A percentile compares a stretch with the other conserved stretches of the same genome.
Evolutionary conservation across 116 monocot genomes (phyloP).

Genomic region (Zostera marina): DNA sequence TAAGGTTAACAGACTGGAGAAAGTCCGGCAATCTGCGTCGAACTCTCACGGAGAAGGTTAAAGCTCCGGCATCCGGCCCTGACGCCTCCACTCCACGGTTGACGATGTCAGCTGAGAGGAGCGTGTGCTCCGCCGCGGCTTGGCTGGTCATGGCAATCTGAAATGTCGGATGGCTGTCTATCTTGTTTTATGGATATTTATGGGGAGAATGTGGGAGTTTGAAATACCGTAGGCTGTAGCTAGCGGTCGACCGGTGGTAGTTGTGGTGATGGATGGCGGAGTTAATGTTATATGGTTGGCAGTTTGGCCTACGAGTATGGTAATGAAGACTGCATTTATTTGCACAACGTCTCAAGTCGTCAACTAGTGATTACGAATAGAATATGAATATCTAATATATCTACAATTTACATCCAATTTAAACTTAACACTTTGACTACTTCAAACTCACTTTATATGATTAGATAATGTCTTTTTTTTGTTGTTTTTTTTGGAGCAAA

Average conservation of each 20-base stretch:
- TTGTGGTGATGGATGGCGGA: neutral
- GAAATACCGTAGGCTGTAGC: too few species aligned
- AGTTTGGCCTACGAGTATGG: neutral
- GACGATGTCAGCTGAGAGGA: slow-evolving; percentile 14
- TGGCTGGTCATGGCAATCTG: slow-evolving; percentile 1
- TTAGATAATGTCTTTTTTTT: too few species aligned
- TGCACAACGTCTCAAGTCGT: neutral
- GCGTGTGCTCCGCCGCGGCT: slow-evolving; percentile 6
- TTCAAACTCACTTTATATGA: too few species aligned
- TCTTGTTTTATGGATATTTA: neutral
- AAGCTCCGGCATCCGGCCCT: slow-evolving; percentile 12
- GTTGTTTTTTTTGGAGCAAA: too few species aligned
- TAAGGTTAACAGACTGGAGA: slow-evolving; percentile 89
- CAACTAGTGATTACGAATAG: neutral
- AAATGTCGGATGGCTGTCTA: too few species aligned
- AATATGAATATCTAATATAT: too few species aligned
- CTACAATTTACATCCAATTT: too few species aligned
- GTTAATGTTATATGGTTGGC: slow-evolving; percentile 8
- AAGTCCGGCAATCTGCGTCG: slow-evolving; percentile 68
- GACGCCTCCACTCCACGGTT: slow-evolving; percentile 6
- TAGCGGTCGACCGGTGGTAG: neutral
- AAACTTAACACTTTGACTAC: too few species aligned
- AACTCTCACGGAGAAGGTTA: slow-evolving; percentile 58
- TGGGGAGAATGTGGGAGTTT: neutral
- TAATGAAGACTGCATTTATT: slow-evolving; percentile 5